Evolutionary conservation across 441 rosid species (phyloP).

Genomic region (Corymbia calophylla): DNA sequence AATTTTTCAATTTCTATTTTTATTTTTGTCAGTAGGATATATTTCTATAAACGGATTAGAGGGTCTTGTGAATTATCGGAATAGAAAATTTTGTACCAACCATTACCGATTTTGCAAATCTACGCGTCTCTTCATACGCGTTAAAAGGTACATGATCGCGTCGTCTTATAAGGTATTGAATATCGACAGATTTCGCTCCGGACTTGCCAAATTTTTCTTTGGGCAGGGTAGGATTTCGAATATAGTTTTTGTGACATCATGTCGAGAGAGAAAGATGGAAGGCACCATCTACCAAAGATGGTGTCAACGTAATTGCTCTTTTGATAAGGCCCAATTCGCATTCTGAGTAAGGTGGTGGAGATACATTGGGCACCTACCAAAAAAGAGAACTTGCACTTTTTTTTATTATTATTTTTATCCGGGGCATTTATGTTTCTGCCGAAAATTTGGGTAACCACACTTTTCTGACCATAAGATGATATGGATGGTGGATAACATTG

Average conservation of each 20-base stretch:
- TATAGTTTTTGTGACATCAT: not conserved
- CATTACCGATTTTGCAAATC: fast-evolving
- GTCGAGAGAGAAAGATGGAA: not conserved
- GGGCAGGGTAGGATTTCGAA: fast-evolving
- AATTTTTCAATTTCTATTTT: not conserved
- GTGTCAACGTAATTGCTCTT: not conserved
- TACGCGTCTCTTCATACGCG: fast-evolving
- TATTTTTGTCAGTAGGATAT: not conserved
- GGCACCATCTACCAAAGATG: not conserved
- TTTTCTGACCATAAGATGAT: not conserved
- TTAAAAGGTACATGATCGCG: not conserved
- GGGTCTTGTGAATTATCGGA: not conserved
- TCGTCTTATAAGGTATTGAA: not conserved
- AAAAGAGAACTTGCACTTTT: not conserved
- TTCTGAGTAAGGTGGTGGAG: not conserved
- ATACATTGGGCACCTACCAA: not conserved
- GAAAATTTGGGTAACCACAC: not conserved
- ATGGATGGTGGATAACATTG: not conserved
- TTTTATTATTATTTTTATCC: not conserved
- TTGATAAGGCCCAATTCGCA: not conserved
- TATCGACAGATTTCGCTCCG: not conserved
- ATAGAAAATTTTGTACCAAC: not conserved
- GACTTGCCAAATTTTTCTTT: not conserved
- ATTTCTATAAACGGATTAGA: not conserved
- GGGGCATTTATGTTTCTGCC: not conserved